phyloP scores from a whole-genome alignment of 2,329 filamentous ascomycete species.

The Colletotrichum sp. region DNA sequence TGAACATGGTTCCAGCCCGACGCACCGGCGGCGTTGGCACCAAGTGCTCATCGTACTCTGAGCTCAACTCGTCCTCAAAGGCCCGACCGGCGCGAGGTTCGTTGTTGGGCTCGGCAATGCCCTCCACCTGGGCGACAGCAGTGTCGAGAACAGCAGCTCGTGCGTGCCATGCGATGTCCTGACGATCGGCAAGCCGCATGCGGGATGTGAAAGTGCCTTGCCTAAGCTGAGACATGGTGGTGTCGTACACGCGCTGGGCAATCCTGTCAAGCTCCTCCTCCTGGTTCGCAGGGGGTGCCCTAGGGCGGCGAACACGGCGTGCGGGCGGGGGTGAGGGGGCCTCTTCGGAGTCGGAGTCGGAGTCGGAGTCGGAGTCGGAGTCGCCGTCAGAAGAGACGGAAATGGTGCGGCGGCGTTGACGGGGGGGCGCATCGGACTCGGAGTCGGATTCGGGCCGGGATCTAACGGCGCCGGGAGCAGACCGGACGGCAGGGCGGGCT shows the following conservation, averaged over 20 bases:
- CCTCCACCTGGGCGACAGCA: neutral
- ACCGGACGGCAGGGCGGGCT: neutral
- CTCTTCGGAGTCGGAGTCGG: neutral
- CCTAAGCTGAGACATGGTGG: neutral
- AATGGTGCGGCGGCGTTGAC: neutral
- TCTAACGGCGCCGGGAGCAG: neutral
- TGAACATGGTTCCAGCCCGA: neutral
- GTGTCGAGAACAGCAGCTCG: neutral
- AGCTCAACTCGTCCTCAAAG: neutral
- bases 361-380: neutral
- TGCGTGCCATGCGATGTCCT: neutral
- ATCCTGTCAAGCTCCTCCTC: neutral
- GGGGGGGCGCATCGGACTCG: neutral
- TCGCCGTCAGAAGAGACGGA: neutral
- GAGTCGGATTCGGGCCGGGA: neutral
- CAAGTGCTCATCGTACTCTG: neutral
- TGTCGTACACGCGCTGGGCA: neutral
- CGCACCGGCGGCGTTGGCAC: neutral
- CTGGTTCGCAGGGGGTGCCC: neutral
- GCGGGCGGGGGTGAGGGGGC: neutral
- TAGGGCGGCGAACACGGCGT: neutral
- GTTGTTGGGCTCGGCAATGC: neutral
- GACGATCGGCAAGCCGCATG: neutral
- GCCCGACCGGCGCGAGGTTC: neutral
- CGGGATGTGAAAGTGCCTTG: neutral